Base-by-base conservation (phyloP, 306 rosid species). In the Quillaja saponaria region DNA sequence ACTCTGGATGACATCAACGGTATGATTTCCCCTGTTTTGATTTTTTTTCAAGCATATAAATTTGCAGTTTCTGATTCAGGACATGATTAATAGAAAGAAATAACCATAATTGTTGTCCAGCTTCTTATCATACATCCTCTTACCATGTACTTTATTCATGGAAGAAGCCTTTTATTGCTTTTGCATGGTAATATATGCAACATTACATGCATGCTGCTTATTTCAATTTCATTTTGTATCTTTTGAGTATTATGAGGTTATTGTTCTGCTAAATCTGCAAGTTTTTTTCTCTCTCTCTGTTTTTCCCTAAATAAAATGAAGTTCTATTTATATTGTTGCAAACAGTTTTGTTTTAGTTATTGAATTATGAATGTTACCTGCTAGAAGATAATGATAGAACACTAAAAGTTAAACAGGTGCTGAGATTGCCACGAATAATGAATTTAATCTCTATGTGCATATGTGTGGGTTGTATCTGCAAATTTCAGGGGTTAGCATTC, bases 1-100 rank as follows among this genome's bases (percentile, higher is more conserved):
- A 50, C 81, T 49, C 35, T 82, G 47, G 91, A 87, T 10, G 96
- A 87, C 72, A 75, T 82, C 60, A 82, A 78, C 37, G 79, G 96
- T 88, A 78, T 63, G 82, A 1, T 54, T 33, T 69, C 70, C 74
- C 38, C 42, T 37, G 17, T 20, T 49, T 37, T 10, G 17, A 18
- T 61, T 66, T 61, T n/a, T n/a, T 13, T 53, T 16, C 34, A 46
- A 37, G 12, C 13, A 8, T 39, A 39, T 8, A 53, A 53, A 3
- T 42, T 50, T 67, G 60, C 10, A 39, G 57, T 14, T 59, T n/a
- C n/a, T 13, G 13, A 58, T 53, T 37, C 47, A 25, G 54, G 37
- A 8, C 38, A 14, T 37, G 34, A 21, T 56, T 33, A 7, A 33
- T 10, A 25, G 1, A 13, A 61, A 41, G 21, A 14, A 31, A 10